These are phyloP conservation scores for Xylariaceae sp. DNA, from an alignment of 2,329 filamentous ascomycete genomes.

Conservation along the genomic window DNA sequence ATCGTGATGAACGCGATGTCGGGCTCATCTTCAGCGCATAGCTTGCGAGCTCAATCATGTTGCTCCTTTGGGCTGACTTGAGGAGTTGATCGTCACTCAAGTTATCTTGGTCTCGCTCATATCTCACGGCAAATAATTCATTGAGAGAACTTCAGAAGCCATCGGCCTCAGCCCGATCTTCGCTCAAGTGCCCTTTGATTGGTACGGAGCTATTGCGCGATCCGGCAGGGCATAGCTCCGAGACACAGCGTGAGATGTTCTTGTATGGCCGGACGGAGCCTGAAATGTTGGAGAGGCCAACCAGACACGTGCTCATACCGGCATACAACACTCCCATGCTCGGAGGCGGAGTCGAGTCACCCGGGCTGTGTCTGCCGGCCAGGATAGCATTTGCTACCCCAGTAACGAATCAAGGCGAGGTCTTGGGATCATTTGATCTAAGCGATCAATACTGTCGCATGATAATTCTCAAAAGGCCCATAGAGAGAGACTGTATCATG, in stretches of 20 bases:
- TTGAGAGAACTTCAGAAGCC: background rate
- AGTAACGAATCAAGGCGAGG: background rate
- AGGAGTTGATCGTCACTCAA: too few species aligned
- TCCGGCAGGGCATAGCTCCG: background rate
- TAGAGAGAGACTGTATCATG: too few species aligned
- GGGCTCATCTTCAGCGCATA: too few species aligned
- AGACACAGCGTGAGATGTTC: background rate
- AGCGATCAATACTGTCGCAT: background rate
- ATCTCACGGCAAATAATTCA: too few species aligned
- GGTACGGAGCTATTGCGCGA: background rate
- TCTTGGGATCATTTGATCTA: background rate
- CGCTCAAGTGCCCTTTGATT: background rate
- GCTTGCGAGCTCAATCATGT: too few species aligned
- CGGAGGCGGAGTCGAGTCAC: background rate
- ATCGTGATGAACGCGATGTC: too few species aligned
- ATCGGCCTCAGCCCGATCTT: background rate
- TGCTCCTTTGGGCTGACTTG: too few species aligned
- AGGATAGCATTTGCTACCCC: background rate
- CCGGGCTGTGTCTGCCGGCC: background rate
- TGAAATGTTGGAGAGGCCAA: background rate
- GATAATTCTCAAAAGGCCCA: too few species aligned
- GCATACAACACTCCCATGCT: background rate
- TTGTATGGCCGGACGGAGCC: background rate
- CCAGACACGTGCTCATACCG: background rate
- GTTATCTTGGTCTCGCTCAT: too few species aligned